A percentile compares a stretch with the other conserved stretches of the same genome.
Evolutionary conservation across 148 eudicot species (phyloP).

Genomic region (Cornus suecica): DNA sequence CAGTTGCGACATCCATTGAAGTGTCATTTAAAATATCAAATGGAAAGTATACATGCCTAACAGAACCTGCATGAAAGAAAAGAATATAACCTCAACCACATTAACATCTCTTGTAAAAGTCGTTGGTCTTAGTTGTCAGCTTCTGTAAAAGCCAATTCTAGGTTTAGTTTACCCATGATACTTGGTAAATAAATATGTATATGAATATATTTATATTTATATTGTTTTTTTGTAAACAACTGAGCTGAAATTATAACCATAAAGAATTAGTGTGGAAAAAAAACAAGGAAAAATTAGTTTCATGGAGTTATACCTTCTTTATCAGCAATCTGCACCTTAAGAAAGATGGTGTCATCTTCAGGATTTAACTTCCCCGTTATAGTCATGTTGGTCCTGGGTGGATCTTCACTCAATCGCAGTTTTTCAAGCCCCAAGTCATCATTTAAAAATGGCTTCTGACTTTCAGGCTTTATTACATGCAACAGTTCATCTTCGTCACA

Average conservation of each 20-base stretch:
- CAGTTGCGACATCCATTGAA: conserved; percentile 42
- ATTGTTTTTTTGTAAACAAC: background rate
- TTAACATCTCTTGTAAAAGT: background rate
- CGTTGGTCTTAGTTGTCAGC: background rate
- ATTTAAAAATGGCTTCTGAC: conserved; percentile 40
- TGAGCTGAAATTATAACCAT: background rate
- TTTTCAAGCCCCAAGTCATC: conserved; percentile 27
- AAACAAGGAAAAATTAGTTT: background rate
- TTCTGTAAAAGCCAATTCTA: background rate
- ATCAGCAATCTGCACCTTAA: conserved; percentile 44
- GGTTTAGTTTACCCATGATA: background rate
- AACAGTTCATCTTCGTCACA: conserved; percentile 15
- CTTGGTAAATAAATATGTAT: background rate
- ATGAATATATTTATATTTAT: no score
- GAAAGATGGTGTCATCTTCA: conserved; percentile 43
- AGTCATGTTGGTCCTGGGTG: conserved; percentile 44
- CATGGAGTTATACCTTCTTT: conserved; percentile 32
- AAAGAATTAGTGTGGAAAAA: background rate
- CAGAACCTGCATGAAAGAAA: conserved; percentile 30
- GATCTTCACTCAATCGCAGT: conserved; percentile 26
- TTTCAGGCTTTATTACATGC: conserved; percentile 3
- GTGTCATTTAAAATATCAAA: conserved; percentile 43
- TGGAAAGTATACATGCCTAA: conserved; percentile 41
- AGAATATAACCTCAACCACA: background rate
- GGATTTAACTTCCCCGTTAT: conserved; percentile 51